Percentiles rank a stretch among this genome's conserved stretches.
Conservation (phyloP, 495 filamentous ascomycete genomes). For the Lophium mytilinum region DNA sequence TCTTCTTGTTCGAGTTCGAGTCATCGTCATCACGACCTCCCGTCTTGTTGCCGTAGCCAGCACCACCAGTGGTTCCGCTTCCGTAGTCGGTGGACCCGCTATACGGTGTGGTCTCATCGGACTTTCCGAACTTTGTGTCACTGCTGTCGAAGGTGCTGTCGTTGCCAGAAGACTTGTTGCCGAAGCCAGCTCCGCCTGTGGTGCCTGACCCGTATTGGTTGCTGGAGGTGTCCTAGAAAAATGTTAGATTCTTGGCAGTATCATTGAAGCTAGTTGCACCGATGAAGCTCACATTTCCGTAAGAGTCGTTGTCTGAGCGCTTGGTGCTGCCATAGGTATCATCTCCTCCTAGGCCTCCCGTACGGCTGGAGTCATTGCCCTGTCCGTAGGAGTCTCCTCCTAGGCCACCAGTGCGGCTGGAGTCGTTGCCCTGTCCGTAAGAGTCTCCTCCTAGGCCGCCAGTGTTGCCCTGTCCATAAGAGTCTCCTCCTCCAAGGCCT, state of each 20-base stretch:
- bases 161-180: slow-evolving; percentile 18
- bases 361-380: slow-evolving; percentile 15
- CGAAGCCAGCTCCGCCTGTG: slow-evolving; percentile 22
- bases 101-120: slow-evolving; percentile 14
- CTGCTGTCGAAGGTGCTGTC: slow-evolving; percentile 7
- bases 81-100: slow-evolving; percentile 17
- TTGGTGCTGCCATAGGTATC: slow-evolving; percentile 8
- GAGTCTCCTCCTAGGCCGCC: not conserved
- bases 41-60: slow-evolving; percentile 35
- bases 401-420: not conserved
- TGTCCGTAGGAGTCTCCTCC: not conserved
- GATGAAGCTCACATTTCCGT: not conserved
- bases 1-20: slow-evolving; percentile 9
- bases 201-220: slow-evolving; percentile 18
- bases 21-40: slow-evolving; percentile 18
- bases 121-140: slow-evolving; percentile 18
- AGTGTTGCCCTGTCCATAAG: slow-evolving; percentile 1
- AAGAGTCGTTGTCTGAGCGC: not conserved
- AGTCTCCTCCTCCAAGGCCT: slow-evolving; percentile 7
- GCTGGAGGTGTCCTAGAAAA: not conserved
- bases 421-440: not conserved
- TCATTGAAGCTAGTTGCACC: too few relatives aligned
- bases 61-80: slow-evolving; percentile 22
- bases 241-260: not conserved
- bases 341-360: slow-evolving; percentile 3